A percentile compares a stretch with the other conserved stretches of the same genome.
These are phyloP conservation scores for Solanum bulbocastanum DNA, from an alignment of 257 asterid genomes.

Conservation along the genomic window DNA sequence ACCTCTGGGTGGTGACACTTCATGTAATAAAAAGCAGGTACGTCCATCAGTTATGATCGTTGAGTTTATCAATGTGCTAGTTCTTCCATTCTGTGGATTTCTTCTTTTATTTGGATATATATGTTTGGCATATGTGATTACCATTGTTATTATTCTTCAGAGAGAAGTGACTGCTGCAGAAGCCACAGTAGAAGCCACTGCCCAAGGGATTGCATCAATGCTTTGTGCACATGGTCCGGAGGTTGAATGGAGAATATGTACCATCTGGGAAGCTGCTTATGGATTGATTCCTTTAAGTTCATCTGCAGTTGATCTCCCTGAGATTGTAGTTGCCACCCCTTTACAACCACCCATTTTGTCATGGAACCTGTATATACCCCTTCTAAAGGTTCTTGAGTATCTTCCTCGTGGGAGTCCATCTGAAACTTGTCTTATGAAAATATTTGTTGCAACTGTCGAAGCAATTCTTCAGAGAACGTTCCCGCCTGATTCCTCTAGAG, in stretches of 20 bases:
- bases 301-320: conserved; percentile 95
- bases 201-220: conserved; percentile 99
- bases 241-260: conserved; percentile 99
- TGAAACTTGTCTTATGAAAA: conserved; percentile 94
- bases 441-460: conserved; percentile 97
- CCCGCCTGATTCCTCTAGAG: conserved; percentile 79
- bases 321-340: conserved; percentile 87
- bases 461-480: conserved; percentile 93
- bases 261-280: conserved; percentile 99
- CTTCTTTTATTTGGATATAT: background rate
- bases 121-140: background rate
- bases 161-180: conserved; percentile 71
- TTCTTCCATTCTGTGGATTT: background rate
- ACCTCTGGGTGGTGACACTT: conserved; percentile 47
- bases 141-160: conserved; percentile 26
- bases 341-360: conserved; percentile 89
- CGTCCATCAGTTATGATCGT: background rate
- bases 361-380: conserved; percentile 91
- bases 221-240: conserved; percentile 99
- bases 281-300: conserved; percentile 96
- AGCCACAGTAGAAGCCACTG: conserved; percentile 93
- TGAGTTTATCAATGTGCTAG: background rate
- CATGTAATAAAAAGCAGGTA: conserved; percentile 72
- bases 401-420: conserved; percentile 99
- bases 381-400: conserved; percentile 94